Base-by-base conservation (phyloP, 208 protist genomes). In the Angomonas ambiguus region DNA sequence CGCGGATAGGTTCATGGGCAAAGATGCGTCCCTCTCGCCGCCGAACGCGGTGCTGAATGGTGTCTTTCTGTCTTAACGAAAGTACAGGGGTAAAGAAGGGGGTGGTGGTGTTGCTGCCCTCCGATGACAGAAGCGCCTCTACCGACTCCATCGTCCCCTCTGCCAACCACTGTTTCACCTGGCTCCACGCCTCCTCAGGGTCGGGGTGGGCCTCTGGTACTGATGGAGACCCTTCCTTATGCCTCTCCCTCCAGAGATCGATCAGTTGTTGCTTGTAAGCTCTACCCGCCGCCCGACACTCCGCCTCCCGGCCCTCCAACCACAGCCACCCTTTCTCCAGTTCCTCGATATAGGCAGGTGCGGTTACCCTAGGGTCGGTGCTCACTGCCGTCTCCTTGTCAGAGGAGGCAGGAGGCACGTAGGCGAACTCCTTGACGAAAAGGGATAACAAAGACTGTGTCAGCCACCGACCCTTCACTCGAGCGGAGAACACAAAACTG, bases 21-120 rank as follows among this genome's bases (percentile, higher is more conserved):
- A 82, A 76, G n/a, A 98, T 91, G 0, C 89, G 88, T 2, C 89
- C 92, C 71, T 98, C 97, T n/a, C 94, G 92, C 6, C 95, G 91
- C 67, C 96, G 93, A 13, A 98, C 82, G 1, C 67, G 59, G 66
- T 98, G 96, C 13, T 71, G 42, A 22, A 98, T 76, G 0, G 71
- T 66, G 67, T 98, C 92, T 16, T 82, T 69, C 34, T 97, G 79
- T 6, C 62, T 77, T 1, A 98, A 67, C 1, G 81, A 22, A 11
- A 95, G 82, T 20, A 74, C 80, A 32, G 4, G 58, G 6, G 58
- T 35, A 11, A 56, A 61, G 5, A 57, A 41, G 1, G 1, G 68
- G 6, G n/a, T n/a, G n/a, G n/a, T n/a, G n/a, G n/a, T n/a, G n/a
- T n/a, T n/a, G n/a, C n/a, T n/a, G n/a, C n/a, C n/a, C n/a, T n/a